phyloP scores from a whole-genome alignment of 1,284 basidiomycete species.

The Malassezia brasiliensis region DNA sequence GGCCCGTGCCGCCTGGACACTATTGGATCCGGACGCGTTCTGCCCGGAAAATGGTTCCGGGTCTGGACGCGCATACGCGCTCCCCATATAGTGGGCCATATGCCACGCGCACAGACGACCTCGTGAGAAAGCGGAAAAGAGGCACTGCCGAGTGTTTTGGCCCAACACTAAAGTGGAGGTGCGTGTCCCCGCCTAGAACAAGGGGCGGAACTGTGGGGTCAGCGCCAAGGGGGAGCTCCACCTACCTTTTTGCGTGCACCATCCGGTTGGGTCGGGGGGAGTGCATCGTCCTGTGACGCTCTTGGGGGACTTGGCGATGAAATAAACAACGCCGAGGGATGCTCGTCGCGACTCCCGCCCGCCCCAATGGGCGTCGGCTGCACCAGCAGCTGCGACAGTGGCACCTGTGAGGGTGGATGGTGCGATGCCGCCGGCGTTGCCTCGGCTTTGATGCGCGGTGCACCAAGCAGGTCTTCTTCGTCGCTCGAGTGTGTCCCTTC shows the following conservation, averaged over 20 bases:
- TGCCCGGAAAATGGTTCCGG: neutral
- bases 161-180: constrained; percentile 3
- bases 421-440: neutral
- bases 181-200: neutral
- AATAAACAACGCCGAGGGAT: constrained; percentile 1
- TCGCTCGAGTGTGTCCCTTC: neutral
- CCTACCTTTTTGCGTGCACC: constrained; percentile 3
- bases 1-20: neutral
- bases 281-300: neutral
- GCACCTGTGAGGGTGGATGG: neutral
- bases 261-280: neutral
- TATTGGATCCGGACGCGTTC: neutral
- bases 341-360: constrained; percentile 10
- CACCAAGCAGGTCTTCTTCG: neutral
- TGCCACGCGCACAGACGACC: neutral
- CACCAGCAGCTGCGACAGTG: constrained; percentile 1
- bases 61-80: neutral
- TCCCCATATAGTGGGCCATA: neutral
- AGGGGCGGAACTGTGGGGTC: constrained; percentile 3
- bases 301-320: neutral
- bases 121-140: neutral
- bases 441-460: neutral
- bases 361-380: constrained; percentile 5
- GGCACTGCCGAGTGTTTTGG: neutral
- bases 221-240: neutral